Conservation (phyloP, 306 rosid species). For the barrel medic (Medicago truncatula) region MtrunA17r5.0-ANR NC_053042.1:15770001-15770500, state of each 20-base stretch:
- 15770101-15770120: slow-evolving; percentile 13
- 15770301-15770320: slow-evolving; percentile 89
- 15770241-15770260: slow-evolving; percentile 94
- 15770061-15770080: slow-evolving; percentile 60
- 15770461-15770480: slow-evolving; percentile 92
- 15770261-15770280: slow-evolving; percentile 79
- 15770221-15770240: slow-evolving; percentile 91
- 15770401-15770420: slow-evolving; percentile 98
- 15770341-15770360: slow-evolving; percentile 24
- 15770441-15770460: slow-evolving; percentile 89
- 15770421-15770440: slow-evolving; percentile 83
- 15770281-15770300: slow-evolving; percentile 85
- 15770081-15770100: not conserved
- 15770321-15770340: slow-evolving; percentile 21
- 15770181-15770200: slow-evolving; percentile 72
- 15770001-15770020: slow-evolving; percentile 81
- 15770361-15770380: slow-evolving; percentile 12
- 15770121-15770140: not conserved
- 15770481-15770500: slow-evolving; percentile 99
- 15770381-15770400: slow-evolving; percentile 52
- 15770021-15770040: slow-evolving; percentile 85
- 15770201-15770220: slow-evolving; percentile 93
- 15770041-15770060: slow-evolving; percentile 90
- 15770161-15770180: not conserved
- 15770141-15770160: slow-evolving; percentile 7